Evolutionary conservation across 768 basidiomycete genomes (phyloP).

Genomic region (Kwoniella heveanensis): DNA sequence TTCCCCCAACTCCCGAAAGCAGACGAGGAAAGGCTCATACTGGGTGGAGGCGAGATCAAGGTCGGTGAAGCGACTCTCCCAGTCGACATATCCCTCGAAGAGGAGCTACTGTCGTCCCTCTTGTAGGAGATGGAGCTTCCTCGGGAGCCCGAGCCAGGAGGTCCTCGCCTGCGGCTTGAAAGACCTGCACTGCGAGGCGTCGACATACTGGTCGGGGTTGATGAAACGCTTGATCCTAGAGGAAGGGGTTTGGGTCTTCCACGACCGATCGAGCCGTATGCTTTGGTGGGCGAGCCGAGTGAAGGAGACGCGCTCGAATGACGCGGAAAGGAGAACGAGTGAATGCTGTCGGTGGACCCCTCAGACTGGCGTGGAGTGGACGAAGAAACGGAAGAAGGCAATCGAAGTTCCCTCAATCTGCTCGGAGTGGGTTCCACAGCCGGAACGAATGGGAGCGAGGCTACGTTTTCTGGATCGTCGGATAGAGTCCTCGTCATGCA

Average conservation of each 20-base stretch:
- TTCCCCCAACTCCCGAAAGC: constrained; percentile 24
- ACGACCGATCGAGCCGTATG: constrained; percentile 44
- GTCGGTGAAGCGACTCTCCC: constrained; percentile 16
- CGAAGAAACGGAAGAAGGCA: constrained; percentile 23
- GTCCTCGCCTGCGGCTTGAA: constrained; percentile 14
- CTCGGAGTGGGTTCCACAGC: constrained; percentile 17
- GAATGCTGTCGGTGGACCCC: constrained; percentile 15
- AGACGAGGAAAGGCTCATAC: constrained; percentile 15
- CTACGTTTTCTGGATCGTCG: constrained; percentile 4
- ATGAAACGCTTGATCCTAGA: constrained; percentile 16
- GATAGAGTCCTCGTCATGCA: constrained; percentile 6
- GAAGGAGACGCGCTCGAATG: constrained; percentile 8
- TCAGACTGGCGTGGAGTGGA: constrained; percentile 21
- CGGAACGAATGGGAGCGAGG: background rate
- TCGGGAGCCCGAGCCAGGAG: constrained; percentile 25
- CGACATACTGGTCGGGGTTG: constrained; percentile 24
- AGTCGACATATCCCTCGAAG: constrained; percentile 24
- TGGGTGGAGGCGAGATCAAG: constrained; percentile 15
- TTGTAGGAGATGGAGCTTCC: constrained; percentile 46
- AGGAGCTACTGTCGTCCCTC: constrained; percentile 35
- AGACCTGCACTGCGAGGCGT: constrained; percentile 31
- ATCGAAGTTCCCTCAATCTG: constrained; percentile 30
- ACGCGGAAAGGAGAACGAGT: constrained; percentile 18
- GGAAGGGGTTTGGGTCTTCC: constrained; percentile 46
- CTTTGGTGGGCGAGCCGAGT: constrained; percentile 35